These are phyloP conservation scores for Alternaria gaisen DNA, from an alignment of 2,329 filamentous ascomycete species.

Conservation along the genomic window DNA sequence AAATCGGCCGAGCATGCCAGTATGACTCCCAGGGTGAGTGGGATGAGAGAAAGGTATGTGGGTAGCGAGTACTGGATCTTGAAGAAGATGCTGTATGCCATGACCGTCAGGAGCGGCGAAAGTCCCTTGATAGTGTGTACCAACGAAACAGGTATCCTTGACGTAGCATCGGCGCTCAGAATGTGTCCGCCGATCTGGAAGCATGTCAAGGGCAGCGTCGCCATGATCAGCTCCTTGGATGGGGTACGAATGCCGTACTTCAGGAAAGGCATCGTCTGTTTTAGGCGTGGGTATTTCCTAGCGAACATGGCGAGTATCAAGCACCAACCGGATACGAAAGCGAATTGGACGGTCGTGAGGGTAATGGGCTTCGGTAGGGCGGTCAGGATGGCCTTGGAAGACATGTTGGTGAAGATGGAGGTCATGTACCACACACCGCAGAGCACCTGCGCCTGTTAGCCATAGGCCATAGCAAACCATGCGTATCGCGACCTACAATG, in stretches of 20 bases:
- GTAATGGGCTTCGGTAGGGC: constrained; percentile 90
- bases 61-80: constrained; percentile 85
- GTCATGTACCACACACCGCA: constrained; percentile 95
- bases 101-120: constrained; percentile 91
- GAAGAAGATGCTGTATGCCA: constrained; percentile 90
- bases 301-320: constrained; percentile 80
- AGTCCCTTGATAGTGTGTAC: constrained; percentile 99
- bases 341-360: constrained; percentile 91
- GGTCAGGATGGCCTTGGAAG: constrained; percentile 95
- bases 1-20: constrained; percentile 94
- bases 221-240: constrained; percentile 80
- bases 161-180: constrained; percentile 90
- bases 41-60: constrained; percentile 80
- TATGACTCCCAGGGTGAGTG: constrained; percentile 92
- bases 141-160: constrained; percentile 93
- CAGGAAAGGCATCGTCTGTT: constrained; percentile 77
- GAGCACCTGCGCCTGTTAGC: constrained; percentile 67
- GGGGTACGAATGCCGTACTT: constrained; percentile 85
- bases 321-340: constrained; percentile 89
- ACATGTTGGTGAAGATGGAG: constrained; percentile 95
- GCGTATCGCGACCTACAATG: constrained; percentile 67
- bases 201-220: constrained; percentile 87
- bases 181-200: constrained; percentile 96
- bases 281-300: constrained; percentile 73
- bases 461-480: constrained; percentile 35